Evolutionary conservation across 805 yeast genomes (phyloP).

Genomic region (Metschnikowia bowlesiae): DNA sequence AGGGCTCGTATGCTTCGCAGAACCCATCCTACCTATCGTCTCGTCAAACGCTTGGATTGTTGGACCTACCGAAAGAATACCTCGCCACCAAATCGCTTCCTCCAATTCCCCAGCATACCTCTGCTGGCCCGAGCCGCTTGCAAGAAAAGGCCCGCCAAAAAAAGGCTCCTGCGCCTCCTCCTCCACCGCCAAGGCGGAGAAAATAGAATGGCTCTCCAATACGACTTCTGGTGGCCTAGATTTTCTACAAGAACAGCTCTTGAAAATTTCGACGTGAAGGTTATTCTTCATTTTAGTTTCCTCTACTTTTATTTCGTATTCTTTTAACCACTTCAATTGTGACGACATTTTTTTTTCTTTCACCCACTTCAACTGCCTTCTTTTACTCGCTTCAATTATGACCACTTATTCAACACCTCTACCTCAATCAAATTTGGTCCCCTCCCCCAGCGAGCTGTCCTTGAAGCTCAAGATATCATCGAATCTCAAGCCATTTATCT

Average conservation of each 20-base stretch:
- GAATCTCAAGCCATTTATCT: conserved; percentile 64
- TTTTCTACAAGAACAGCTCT: neutral
- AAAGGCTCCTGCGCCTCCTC: conserved; percentile 41
- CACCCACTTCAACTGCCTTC: neutral
- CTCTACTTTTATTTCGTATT: no score
- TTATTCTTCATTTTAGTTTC: no score
- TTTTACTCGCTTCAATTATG: no score
- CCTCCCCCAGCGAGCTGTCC: conserved; percentile 26
- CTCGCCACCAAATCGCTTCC: conserved; percentile 22
- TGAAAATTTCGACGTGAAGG: no score
- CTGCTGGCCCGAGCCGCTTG: conserved; percentile 9
- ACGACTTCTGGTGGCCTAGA: neutral
- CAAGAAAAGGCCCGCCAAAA: conserved; percentile 28
- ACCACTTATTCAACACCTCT: neutral
- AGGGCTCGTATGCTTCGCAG: neutral
- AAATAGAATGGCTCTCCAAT: neutral
- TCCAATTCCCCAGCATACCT: conserved; percentile 7
- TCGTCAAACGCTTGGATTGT: conserved; percentile 16
- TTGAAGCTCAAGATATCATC: conserved; percentile 63
- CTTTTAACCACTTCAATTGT: no score
- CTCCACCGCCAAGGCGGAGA: conserved; percentile 19
- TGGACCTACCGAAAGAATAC: conserved; percentile 33
- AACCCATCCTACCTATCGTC: neutral
- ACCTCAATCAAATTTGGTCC: neutral
- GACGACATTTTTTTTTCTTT: no score